Conservation (phyloP, 208 protist species). For the Lotmaria passim region DNA sequence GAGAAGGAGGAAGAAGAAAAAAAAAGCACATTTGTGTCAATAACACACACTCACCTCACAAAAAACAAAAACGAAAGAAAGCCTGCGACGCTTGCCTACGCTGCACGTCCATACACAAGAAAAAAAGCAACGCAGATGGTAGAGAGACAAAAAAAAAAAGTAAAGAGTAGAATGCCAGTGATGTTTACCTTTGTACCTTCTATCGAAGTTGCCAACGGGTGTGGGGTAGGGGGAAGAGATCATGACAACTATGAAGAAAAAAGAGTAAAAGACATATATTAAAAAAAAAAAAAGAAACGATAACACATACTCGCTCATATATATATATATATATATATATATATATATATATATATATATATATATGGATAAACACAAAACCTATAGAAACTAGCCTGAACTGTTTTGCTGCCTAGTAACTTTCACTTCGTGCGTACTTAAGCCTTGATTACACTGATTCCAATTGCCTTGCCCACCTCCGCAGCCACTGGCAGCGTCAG, state of each 20-base stretch:
- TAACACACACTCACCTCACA: neutral
- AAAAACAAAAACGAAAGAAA: slow-evolving; percentile 14
- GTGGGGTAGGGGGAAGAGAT: no score
- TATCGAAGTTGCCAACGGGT: no score
- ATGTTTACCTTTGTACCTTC: neutral
- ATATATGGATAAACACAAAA: neutral
- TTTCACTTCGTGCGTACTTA: neutral
- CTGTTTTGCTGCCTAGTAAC: neutral
- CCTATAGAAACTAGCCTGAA: neutral
- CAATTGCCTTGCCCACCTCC: slow-evolving; percentile 64
- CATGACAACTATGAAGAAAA: neutral
- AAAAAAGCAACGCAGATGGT: neutral
- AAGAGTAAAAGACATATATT: neutral
- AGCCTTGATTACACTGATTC: slow-evolving; percentile 35
- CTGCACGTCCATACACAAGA: neutral
- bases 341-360: no score
- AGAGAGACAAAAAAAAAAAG: neutral
- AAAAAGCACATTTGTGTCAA: neutral
- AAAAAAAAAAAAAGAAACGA: neutral
- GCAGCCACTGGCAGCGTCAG: slow-evolving; percentile 58
- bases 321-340: no score
- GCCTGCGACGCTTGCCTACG: neutral
- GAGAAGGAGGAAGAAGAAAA: neutral
- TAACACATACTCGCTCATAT: no score
- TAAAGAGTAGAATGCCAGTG: neutral